Conservation (phyloP, 2,329 filamentous ascomycete species). For the Shiraia sp. region DNA sequence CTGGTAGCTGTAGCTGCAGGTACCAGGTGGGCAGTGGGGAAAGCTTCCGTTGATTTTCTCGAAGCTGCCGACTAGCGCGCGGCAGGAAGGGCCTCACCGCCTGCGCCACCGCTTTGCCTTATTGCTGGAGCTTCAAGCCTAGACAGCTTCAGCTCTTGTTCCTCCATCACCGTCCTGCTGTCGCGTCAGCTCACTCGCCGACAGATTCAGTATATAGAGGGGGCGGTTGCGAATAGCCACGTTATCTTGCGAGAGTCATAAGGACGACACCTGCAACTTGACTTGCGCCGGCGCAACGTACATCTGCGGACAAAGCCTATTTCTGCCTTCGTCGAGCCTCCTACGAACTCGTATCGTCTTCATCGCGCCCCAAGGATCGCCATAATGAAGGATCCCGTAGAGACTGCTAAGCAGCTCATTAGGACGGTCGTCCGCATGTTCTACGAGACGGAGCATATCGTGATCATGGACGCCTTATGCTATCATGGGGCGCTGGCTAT, state of each 20-base stretch:
- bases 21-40: slow-evolving; percentile 14
- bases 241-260: not conserved
- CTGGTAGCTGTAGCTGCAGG: slow-evolving; percentile 5
- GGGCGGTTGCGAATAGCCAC: not conserved
- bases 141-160: slow-evolving; percentile 4
- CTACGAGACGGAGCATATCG: slow-evolving; percentile 81
- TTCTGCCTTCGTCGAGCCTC: slow-evolving; percentile 1
- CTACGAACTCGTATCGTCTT: not conserved
- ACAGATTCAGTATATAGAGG: slow-evolving; percentile 10
- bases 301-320: slow-evolving; percentile 13
- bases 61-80: slow-evolving; percentile 22
- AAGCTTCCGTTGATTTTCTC: slow-evolving; percentile 22
- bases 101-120: slow-evolving; percentile 17
- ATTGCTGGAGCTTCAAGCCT: slow-evolving; percentile 7
- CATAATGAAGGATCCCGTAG: slow-evolving; percentile 56
- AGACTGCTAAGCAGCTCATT: slow-evolving; percentile 76
- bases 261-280: not conserved
- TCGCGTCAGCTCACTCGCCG: slow-evolving; percentile 16
- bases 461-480: slow-evolving; percentile 79
- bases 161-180: slow-evolving; percentile 13
- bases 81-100: slow-evolving; percentile 27
- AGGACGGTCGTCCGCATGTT: slow-evolving; percentile 85
- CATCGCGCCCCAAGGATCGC: slow-evolving; percentile 1
- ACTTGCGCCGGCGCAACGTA: slow-evolving; percentile 1
- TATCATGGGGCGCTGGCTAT: slow-evolving; percentile 80